Base-by-base conservation (phyloP, 2,329 filamentous ascomycete genomes). In the Chrysosporium queenslandicum region DNA sequence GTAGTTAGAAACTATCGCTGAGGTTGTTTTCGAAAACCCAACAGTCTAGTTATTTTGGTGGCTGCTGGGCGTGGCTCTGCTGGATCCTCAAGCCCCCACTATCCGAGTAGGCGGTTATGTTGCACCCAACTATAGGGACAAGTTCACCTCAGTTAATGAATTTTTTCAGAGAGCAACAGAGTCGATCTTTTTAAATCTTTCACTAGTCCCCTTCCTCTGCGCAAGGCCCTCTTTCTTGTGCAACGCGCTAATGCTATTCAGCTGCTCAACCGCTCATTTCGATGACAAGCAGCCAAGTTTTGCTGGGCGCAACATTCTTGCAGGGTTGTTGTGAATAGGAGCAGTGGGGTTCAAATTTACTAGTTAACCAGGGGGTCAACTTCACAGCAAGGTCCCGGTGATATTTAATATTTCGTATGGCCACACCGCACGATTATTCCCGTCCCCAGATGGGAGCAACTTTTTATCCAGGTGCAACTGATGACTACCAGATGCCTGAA, bases 401-500 rank as follows among this genome's bases (percentile, higher is more conserved):
- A 42, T 41, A 14, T 32, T 25, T 43, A 46, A 16, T 50, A 51
- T 48, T 51, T 30, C 51, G 36, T 42, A 69, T 69, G 58, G 60
- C 64, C 58, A 64, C 63, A 57, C 65, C 66, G 51, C 63, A 67
- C 57, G 64, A 66, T 58, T 66, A 61, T 61, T 64, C 66, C 61
- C 68, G 70, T 60, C 63, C 66, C 59, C 64, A 64, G 54, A 60
- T 80, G 64, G 74, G 75, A 55, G 82, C 83, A 53, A 86, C 82
- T 46, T 86, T 83, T 67, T 77, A 82, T 65, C 83, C 83, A 60
- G 82, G 82, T 60, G 78, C 78, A 47, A 74, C 77, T 59, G 82
- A 86, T 69, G 80, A 85, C 67, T 85, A 80, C 67, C 82, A 82
- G 66, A 79, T 84, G 74, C 79, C 80, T 58, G 81, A 84, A 68